A percentile compares a stretch with the other conserved stretches of the same genome.
These are phyloP conservation scores for Ottelia alismoides DNA, from an alignment of 106 monocot species.

Conservation along the genomic window DNA sequence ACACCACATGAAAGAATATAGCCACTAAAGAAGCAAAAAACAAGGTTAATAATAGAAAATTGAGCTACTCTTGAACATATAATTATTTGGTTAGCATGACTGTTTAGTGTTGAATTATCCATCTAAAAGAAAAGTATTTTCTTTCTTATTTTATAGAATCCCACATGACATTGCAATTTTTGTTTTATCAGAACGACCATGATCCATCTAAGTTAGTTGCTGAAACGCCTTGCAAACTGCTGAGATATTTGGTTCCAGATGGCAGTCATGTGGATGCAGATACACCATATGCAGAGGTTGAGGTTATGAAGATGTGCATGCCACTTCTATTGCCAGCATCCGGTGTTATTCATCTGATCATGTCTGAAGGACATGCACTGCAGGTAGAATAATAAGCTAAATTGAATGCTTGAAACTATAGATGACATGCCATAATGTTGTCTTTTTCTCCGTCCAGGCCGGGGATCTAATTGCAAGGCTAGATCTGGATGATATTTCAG, in stretches of 20 bases:
- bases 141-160: no score
- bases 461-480: slow-evolving; percentile 84
- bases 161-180: neutral
- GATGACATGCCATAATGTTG: neutral
- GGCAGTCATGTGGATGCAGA: slow-evolving; percentile 81
- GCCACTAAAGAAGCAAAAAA: no score
- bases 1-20: no score
- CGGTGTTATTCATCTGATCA: slow-evolving; percentile 78
- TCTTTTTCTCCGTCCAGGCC: slow-evolving; percentile 52
- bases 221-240: slow-evolving; percentile 97
- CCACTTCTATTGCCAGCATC: slow-evolving; percentile 93
- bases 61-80: no score
- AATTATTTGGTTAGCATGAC: no score
- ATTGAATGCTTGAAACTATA: neutral
- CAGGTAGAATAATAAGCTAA: slow-evolving; percentile 28
- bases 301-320: slow-evolving; percentile 99
- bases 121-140: no score
- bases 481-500: slow-evolving; percentile 88
- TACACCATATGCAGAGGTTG: slow-evolving; percentile 90
- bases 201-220: slow-evolving; percentile 96
- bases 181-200: slow-evolving; percentile 73
- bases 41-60: no score
- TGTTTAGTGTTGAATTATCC: no score
- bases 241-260: slow-evolving; percentile 87
- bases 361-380: slow-evolving; percentile 95